A percentile compares a stretch with the other conserved stretches of the same genome.
These are phyloP conservation scores for Acrocalymma vagum DNA, from an alignment of 2,329 filamentous ascomycete species.

Conservation along the genomic window DNA sequence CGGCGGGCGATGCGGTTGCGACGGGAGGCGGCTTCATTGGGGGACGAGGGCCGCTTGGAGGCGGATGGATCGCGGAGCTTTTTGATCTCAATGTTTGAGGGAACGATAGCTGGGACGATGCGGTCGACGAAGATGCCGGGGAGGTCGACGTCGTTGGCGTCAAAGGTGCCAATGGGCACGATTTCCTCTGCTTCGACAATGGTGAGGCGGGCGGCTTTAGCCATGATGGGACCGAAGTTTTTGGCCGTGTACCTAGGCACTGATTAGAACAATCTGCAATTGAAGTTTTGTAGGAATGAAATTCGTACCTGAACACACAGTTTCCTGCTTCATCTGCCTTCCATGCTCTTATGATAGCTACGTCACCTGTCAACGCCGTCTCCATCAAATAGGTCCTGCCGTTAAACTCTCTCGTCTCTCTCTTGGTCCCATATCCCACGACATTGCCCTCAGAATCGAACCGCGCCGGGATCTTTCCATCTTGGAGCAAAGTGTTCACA, in stretches of 20 bases:
- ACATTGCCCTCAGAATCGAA: slow-evolving; percentile 67
- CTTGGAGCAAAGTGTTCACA: slow-evolving; percentile 70
- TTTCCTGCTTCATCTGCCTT: slow-evolving; percentile 81
- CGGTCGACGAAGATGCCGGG: slow-evolving; percentile 93
- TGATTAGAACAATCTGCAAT: slow-evolving; percentile 10
- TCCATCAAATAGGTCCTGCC: slow-evolving; percentile 81
- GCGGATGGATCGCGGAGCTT: slow-evolving; percentile 36
- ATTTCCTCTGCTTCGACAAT: slow-evolving; percentile 97
- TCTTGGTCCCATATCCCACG: slow-evolving; percentile 69
- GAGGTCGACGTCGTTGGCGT: slow-evolving; percentile 83
- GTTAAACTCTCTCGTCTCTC: slow-evolving; percentile 76
- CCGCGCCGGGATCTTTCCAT: slow-evolving; percentile 71
- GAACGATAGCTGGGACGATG: slow-evolving; percentile 79
- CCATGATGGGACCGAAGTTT: slow-evolving; percentile 67
- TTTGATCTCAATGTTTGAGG: slow-evolving; percentile 77
- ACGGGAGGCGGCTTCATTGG: slow-evolving; percentile 24
- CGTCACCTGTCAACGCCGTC: slow-evolving; percentile 76
- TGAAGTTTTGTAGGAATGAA: too few relatives aligned
- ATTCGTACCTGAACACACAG: slow-evolving; percentile 67
- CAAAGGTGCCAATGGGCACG: slow-evolving; percentile 85
- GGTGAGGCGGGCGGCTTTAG: slow-evolving; percentile 86
- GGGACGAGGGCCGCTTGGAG: slow-evolving; percentile 13
- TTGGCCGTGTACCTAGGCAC: slow-evolving; percentile 44
- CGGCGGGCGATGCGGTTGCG: slow-evolving; percentile 83
- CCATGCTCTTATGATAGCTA: slow-evolving; percentile 78